Evolutionary conservation across 1,139 yeast species (phyloP).

Genomic region (Hyphopichia buzzinii): DNA sequence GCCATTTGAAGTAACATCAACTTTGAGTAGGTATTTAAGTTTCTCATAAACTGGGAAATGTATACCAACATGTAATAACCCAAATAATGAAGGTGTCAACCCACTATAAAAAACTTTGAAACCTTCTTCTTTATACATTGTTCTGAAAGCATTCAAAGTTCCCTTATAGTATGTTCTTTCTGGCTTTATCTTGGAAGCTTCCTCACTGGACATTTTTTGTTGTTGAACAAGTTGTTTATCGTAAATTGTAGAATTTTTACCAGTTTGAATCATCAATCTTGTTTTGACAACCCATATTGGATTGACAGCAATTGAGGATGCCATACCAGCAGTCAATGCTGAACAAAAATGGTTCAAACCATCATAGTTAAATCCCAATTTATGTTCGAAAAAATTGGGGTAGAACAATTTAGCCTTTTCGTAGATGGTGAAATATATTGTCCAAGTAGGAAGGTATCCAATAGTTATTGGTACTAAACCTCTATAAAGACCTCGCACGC

Average conservation of each 20-base stretch:
- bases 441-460: slow-evolving; percentile 98
- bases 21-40: slow-evolving; percentile 53
- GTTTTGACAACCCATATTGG: slow-evolving; percentile 99
- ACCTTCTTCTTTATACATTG: slow-evolving; percentile 82
- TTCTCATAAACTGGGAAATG: slow-evolving; percentile 96
- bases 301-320: slow-evolving; percentile 83
- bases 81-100: slow-evolving; percentile 83
- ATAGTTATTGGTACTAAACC: slow-evolving; percentile 89
- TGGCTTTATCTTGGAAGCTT: slow-evolving; percentile 1
- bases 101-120: slow-evolving; percentile 84
- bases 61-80: slow-evolving; percentile 89
- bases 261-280: slow-evolving; percentile 84
- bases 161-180: slow-evolving; percentile 57
- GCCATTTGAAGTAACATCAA: slow-evolving; percentile 18
- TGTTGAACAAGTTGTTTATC: slow-evolving; percentile 15
- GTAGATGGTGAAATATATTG: slow-evolving; percentile 87
- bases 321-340: slow-evolving; percentile 88
- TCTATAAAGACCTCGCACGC: slow-evolving; percentile 77
- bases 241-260: slow-evolving; percentile 40
- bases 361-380: slow-evolving; percentile 39
- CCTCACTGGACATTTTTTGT: slow-evolving; percentile 2
- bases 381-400: slow-evolving; percentile 23
- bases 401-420: slow-evolving; percentile 64
- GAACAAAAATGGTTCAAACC: slow-evolving; percentile 66
- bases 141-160: slow-evolving; percentile 77